Evolutionary conservation across 257 asterid genomes (phyloP), one percentile per base, ranked within the genome.

Genomic region (Eustoma russellianum): DNA sequence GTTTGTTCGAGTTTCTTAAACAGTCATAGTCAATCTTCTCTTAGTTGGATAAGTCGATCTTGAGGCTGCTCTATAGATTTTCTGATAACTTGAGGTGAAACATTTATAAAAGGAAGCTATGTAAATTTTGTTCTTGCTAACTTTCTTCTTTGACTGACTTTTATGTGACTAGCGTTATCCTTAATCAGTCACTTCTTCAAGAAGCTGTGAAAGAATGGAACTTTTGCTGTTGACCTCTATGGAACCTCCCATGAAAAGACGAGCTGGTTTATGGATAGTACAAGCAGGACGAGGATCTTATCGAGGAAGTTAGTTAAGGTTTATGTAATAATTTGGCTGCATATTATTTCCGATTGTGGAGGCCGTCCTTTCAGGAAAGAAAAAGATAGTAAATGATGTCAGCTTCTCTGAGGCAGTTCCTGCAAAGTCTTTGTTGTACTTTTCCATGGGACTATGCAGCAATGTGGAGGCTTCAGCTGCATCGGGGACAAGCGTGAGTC

Each of bases 271-370:
- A 50, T 62, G 86, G 79, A 77, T 80, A 55, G 87, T 78, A 33
- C 98, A 91, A 55, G 98, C 97, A 24, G 98, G 98, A 74, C 74
- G 98, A 77, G 93, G 94, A 52, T 87, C 98, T 18, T 91, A 91
- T 74, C 65, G 98, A 3, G 98, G 86, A 52, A 91, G 95, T 65
- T 91, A 87, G 94, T 66, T 19, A 30, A 17, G 56, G 48, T 52
- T 67, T 62, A 48, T 33, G 66, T 55, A 62, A 60, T 56, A 66
- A 34, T 55, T 56, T 55, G 65, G 72, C 71, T 67, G 63, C 58
- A 49, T 72, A 60, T 45, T 58, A 57, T 70, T 70, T 67, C 45
- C 59, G 46, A 64, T 67, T 63, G 53, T 65, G 55, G 61, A 61
- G 59, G 68, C 75, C 17, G 34, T 71, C 12, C 9, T 61, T 75